phyloP scores from a whole-genome alignment of 768 basidiomycete species.

The Scleroderma citrinum region DNA sequence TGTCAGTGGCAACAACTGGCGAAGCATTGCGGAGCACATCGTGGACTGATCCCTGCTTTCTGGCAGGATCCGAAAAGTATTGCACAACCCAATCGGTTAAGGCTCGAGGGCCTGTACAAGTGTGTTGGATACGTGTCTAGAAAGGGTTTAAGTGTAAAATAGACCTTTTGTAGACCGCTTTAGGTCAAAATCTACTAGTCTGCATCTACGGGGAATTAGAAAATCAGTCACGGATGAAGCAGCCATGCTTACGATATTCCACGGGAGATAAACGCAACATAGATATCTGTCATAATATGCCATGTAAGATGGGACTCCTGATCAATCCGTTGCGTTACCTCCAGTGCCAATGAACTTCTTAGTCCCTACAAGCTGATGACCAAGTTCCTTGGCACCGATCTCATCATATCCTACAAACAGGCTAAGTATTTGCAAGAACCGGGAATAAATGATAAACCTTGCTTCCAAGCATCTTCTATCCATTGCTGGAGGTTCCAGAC shows the following conservation, averaged over 20 bases:
- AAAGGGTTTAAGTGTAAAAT: background rate
- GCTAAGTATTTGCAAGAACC: background rate
- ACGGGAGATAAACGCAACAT: constrained; percentile 69
- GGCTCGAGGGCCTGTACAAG: constrained; percentile 34
- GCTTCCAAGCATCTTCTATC: constrained; percentile 80
- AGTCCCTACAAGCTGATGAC: constrained; percentile 45
- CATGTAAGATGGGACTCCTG: constrained; percentile 1
- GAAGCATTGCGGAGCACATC: constrained; percentile 47
- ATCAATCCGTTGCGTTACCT: constrained; percentile 36
- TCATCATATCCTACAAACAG: constrained; percentile 56
- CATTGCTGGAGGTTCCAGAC: constrained; percentile 69
- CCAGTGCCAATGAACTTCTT: constrained; percentile 78
- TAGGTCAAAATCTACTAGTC: constrained; percentile 62
- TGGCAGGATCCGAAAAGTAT: constrained; percentile 51
- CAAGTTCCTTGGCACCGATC: constrained; percentile 59
- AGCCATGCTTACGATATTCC: constrained; percentile 68
- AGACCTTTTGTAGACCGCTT: constrained; percentile 40
- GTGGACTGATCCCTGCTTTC: constrained; percentile 36
- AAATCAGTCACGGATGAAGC: background rate
- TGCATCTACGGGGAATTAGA: constrained; percentile 34
- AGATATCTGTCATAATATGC: constrained; percentile 50
- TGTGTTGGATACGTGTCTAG: background rate
- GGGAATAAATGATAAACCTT: constrained; percentile 34
- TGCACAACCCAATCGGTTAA: constrained; percentile 69
- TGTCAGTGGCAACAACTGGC: constrained; percentile 51